Base-by-base conservation (phyloP, 768 basidiomycete genomes). In the Rhizopogon vinicolor region DNA sequence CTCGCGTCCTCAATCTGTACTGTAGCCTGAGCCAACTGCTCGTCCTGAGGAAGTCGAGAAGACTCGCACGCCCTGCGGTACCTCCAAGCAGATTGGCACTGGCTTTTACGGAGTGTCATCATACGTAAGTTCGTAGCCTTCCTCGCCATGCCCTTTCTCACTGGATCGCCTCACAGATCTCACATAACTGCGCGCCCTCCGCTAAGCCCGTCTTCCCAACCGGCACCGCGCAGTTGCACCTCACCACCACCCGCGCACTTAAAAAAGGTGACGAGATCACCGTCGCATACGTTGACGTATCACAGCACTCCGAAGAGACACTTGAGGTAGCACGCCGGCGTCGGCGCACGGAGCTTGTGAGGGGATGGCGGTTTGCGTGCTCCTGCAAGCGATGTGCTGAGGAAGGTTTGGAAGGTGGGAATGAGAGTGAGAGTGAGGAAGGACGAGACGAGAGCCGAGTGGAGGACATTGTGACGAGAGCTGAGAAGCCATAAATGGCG, bases 341-440 rank as follows among this genome's bases (percentile, higher is more conserved):
- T 43, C 75, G 91, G 59, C 79, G 91, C 33, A 75, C 77, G 61
- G 88, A 91, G 73, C 78, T 93, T 39, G 89, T 81, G 22, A 78
- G 87, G 42, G 91, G 91, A 35, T 93, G 91, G 91, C 76, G 79
- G 55, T 91, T 93, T 66, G 83, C 87, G 10, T 93, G 91, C 64
- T 68, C 73, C 49, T 93, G 91, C 66, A 69, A 75, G 52, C 79
- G 82, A 43, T 93, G 91, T 65, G 64, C 69, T 39, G 74, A 71
- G 52, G 91, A 93, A 67, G 78, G 67, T 5, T 66, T 72, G 50
- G 65, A 68, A 16, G 60, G 67, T 31, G 53, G 55, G 13, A 59
- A 62, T 49, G 66, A 67, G 54, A 39, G 55, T 39, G 64, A 74
- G 52, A 58, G 75, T 31, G 69, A 67, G n/a, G 63, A 69, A 10